These are phyloP conservation scores for Citrus cavaleriei DNA, from an alignment of 345 rosid genomes.

Conservation along the genomic window DNA sequence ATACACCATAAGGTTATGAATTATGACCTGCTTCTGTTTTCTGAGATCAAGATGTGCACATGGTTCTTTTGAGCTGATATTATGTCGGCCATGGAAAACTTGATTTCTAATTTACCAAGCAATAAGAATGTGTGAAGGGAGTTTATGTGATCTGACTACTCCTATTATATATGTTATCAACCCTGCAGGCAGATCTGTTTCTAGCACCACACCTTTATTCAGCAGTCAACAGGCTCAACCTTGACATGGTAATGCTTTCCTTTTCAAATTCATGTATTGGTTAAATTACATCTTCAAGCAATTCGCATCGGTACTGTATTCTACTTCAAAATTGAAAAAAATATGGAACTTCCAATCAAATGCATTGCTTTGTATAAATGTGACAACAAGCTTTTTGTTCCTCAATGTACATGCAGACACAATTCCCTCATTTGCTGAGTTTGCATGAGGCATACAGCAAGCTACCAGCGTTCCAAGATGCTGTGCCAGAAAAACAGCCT, in stretches of 20 bases:
- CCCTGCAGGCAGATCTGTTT: conserved; percentile 79
- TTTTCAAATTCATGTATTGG: not conserved
- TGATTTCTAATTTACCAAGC: not conserved
- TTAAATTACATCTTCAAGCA: not conserved
- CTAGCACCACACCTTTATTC: conserved; percentile 63
- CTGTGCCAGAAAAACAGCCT: conserved; percentile 42
- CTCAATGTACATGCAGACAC: conserved; percentile 33
- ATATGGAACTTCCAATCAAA: too few species aligned
- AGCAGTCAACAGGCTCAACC: conserved; percentile 47
- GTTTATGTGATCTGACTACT: not conserved
- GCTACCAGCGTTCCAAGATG: conserved; percentile 41
- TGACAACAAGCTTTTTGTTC: too few species aligned
- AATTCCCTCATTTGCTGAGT: conserved; percentile 54
- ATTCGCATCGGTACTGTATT: not conserved
- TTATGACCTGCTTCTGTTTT: not conserved
- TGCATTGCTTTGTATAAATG: too few species aligned
- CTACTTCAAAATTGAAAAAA: too few species aligned
- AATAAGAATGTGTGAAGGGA: not conserved
- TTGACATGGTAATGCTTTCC: conserved; percentile 61
- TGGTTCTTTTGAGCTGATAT: not conserved
- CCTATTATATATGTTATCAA: not conserved
- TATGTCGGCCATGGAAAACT: not conserved
- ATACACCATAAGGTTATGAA: not conserved
- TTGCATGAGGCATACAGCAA: conserved; percentile 53
- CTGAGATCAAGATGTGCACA: not conserved